These are phyloP conservation scores for Wickerhamiella allomyrinae DNA, from an alignment of 805 yeast species.

Conservation along the genomic window DNA sequence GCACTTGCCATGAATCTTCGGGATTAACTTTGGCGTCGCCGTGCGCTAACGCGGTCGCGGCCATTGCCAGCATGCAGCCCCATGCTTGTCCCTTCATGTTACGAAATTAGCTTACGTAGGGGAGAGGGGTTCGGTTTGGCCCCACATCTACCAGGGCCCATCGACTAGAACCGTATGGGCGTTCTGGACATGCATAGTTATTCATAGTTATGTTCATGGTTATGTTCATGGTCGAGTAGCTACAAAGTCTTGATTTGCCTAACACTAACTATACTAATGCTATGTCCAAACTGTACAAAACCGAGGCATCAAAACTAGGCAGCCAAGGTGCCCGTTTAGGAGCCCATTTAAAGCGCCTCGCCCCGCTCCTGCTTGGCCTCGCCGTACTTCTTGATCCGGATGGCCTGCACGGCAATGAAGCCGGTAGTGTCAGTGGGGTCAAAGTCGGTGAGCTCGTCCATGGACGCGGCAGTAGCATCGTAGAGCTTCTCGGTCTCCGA, in stretches of 20 bases:
- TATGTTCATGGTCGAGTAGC: no score
- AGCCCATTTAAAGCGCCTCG: conserved; percentile 19
- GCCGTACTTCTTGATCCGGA: conserved; percentile 96
- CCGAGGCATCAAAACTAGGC: no score
- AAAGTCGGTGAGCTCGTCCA: conserved; percentile 98
- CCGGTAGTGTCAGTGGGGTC: conserved; percentile 95
- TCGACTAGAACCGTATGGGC: no score
- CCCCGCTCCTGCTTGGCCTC: conserved; percentile 81
- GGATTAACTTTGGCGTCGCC: conserved; percentile 8
- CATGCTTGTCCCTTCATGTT: neutral
- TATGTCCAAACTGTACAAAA: no score
- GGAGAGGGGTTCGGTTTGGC: no score
- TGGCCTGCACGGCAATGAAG: conserved; percentile 94
- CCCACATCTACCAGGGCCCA: no score
- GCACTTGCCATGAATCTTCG: conserved; percentile 24
- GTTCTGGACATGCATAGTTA: no score
- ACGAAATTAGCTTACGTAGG: neutral
- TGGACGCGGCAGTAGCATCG: conserved; percentile 95
- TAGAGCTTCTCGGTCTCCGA: conserved; percentile 91
- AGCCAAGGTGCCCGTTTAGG: no score
- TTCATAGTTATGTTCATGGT: no score
- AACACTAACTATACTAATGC: no score
- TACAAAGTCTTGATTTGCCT: no score
- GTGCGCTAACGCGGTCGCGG: conserved; percentile 8
- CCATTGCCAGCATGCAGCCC: conserved; percentile 5